Conservation (phyloP, 1,284 basidiomycete species). For the Wolfiporia cocos region DNA sequence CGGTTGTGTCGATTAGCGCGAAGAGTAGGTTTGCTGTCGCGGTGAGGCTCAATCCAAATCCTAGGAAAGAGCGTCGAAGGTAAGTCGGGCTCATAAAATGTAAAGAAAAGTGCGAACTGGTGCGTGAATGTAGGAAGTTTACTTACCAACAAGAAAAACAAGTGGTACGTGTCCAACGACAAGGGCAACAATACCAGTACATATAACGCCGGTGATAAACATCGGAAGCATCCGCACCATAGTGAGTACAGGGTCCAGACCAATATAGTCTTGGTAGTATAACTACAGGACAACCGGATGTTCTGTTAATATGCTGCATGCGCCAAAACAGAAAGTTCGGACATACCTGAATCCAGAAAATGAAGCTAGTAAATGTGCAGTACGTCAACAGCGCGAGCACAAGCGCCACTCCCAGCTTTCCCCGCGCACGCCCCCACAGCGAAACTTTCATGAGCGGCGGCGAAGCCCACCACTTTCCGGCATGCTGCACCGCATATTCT, state of each 20-base stretch:
- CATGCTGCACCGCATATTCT: too few relatives aligned
- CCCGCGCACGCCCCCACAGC: slow-evolving; percentile 62
- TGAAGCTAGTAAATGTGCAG: slow-evolving; percentile 55
- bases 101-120: too few relatives aligned
- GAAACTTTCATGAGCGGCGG: slow-evolving; percentile 68
- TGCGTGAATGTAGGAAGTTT: neutral
- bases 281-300: too few relatives aligned
- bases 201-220: slow-evolving; percentile 64
- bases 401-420: slow-evolving; percentile 61
- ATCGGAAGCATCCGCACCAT: slow-evolving; percentile 79
- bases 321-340: too few relatives aligned
- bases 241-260: slow-evolving; percentile 53
- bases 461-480: slow-evolving; percentile 31
- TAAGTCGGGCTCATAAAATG: too few relatives aligned
- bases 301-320: too few relatives aligned
- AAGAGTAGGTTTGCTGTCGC: slow-evolving; percentile 64
- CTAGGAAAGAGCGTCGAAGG: slow-evolving; percentile 28
- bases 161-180: slow-evolving; percentile 52
- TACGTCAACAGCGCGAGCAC: slow-evolving; percentile 65
- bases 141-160: slow-evolving; percentile 49
- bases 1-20: slow-evolving; percentile 55
- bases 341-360: slow-evolving; percentile 52
- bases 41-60: slow-evolving; percentile 55
- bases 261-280: slow-evolving; percentile 63
- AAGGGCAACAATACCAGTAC: slow-evolving; percentile 64